These are phyloP conservation scores for Nothophoma quercina DNA, from an alignment of 2,329 filamentous ascomycete genomes.

Conservation along the genomic window DNA sequence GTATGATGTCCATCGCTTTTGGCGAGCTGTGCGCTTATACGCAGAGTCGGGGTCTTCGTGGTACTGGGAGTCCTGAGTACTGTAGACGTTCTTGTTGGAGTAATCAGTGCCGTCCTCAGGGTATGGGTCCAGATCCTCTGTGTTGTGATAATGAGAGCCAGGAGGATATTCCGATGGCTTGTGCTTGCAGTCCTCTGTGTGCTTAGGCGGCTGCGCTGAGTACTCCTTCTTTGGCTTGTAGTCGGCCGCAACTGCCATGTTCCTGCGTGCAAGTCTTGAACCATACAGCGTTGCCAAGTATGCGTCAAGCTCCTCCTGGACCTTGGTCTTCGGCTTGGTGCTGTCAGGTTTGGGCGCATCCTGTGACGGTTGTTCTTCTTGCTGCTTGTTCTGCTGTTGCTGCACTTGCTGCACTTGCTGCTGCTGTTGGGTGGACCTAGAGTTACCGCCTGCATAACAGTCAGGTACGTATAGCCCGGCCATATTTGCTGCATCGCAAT, in stretches of 20 bases:
- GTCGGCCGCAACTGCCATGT: background rate
- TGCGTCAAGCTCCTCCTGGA: constrained; percentile 26
- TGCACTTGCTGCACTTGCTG: background rate
- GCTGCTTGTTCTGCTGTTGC: background rate
- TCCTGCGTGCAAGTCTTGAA: background rate
- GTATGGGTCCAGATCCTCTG: constrained; percentile 6
- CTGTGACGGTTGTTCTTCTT: background rate
- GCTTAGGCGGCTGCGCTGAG: background rate
- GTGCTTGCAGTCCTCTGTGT: constrained; percentile 5
- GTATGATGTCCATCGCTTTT: constrained; percentile 18
- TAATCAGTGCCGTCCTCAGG: constrained; percentile 7
- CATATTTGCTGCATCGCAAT: background rate
- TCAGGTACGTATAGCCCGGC: background rate
- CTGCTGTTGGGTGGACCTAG: background rate
- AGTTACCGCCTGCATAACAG: background rate
- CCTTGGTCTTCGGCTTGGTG: constrained; percentile 12
- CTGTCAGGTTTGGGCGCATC: background rate
- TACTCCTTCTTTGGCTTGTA: background rate
- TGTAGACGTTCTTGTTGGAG: constrained; percentile 5
- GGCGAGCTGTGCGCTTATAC: constrained; percentile 10
- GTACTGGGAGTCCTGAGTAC: constrained; percentile 5
- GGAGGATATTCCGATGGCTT: background rate
- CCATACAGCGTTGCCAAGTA: constrained; percentile 23
- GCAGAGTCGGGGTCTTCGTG: background rate
- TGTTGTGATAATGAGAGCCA: constrained; percentile 5